Conservation (phyloP, 2,329 filamentous ascomycete species). For the Pyrenochaeta sp. region DNA sequence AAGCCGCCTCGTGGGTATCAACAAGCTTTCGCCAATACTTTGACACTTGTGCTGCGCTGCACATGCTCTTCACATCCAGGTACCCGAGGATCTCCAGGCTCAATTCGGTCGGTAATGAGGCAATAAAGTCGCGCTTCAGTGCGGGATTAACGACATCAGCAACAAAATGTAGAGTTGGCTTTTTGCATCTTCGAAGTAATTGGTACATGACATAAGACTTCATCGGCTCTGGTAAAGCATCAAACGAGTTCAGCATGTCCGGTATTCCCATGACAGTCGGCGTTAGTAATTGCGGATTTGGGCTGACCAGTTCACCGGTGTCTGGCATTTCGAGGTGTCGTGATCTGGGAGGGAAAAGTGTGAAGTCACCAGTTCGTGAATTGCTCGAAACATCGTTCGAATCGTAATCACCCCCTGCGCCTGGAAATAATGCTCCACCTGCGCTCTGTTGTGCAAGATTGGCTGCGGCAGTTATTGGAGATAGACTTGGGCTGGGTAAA, state of each 20-base stretch:
- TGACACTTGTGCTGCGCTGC: slow-evolving; percentile 89
- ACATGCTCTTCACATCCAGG: slow-evolving; percentile 84
- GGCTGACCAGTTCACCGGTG: slow-evolving; percentile 16
- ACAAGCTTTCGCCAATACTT: slow-evolving; percentile 92
- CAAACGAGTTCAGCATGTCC: slow-evolving; percentile 85
- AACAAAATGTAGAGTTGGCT: slow-evolving; percentile 87
- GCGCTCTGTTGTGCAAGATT: slow-evolving; percentile 54
- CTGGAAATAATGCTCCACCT: slow-evolving; percentile 31
- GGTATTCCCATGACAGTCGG: slow-evolving; percentile 76
- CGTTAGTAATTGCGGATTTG: slow-evolving; percentile 46
- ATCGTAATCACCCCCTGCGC: slow-evolving; percentile 40
- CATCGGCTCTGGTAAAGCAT: slow-evolving; percentile 87
- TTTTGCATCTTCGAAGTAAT: slow-evolving; percentile 83
- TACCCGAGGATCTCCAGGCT: slow-evolving; percentile 87
- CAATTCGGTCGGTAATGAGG: slow-evolving; percentile 82
- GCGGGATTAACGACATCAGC: slow-evolving; percentile 92
- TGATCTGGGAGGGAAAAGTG: slow-evolving; percentile 23
- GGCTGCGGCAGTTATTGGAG: slow-evolving; percentile 84
- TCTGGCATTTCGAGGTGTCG: slow-evolving; percentile 31
- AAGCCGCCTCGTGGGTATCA: slow-evolving; percentile 91
- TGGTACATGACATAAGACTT: slow-evolving; percentile 98
- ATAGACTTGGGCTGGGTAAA: slow-evolving; percentile 91
- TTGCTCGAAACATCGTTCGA: slow-evolving; percentile 39
- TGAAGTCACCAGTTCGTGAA: slow-evolving; percentile 18
- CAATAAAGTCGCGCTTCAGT: slow-evolving; percentile 91